Percentiles rank a stretch among this genome's conserved stretches.
These are phyloP conservation scores for Pleurotus djamor DNA, from an alignment of 768 basidiomycete genomes.

Conservation along the genomic window DNA sequence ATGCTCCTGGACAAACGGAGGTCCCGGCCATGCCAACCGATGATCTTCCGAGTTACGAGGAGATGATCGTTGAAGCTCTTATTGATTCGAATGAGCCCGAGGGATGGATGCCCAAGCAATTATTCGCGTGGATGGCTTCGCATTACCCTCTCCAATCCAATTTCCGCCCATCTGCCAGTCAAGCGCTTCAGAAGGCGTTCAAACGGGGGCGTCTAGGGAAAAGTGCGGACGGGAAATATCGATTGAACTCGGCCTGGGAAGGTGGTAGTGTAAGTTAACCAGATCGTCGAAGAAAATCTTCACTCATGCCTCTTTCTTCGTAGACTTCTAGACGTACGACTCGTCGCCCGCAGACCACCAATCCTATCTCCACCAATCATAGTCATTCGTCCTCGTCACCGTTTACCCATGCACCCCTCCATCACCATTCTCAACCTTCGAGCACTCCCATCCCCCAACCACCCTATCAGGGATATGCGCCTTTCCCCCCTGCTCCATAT, in stretches of 20 bases:
- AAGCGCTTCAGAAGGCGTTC: slow-evolving; percentile 85
- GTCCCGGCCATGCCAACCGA: slow-evolving; percentile 22
- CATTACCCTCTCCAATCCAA: slow-evolving; percentile 85
- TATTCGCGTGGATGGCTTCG: slow-evolving; percentile 83
- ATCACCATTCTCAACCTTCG: slow-evolving; percentile 30
- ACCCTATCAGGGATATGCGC: slow-evolving; percentile 9
- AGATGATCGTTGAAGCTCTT: slow-evolving; percentile 87
- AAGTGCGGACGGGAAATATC: slow-evolving; percentile 68
- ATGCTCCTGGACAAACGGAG: not conserved
- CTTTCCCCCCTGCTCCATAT: slow-evolving; percentile 13
- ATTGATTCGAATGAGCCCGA: slow-evolving; percentile 65
- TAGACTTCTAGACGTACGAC: slow-evolving; percentile 79
- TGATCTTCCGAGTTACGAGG: slow-evolving; percentile 84
- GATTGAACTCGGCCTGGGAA: slow-evolving; percentile 75
- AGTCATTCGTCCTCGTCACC: slow-evolving; percentile 32
- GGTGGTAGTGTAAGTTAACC: slow-evolving; percentile 66
- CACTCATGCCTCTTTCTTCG: not conserved
- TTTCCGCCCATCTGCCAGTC: slow-evolving; percentile 86
- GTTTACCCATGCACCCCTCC: slow-evolving; percentile 57
- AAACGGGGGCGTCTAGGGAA: slow-evolving; percentile 82
- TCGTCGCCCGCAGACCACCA: slow-evolving; percentile 70
- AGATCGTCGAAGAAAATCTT: not conserved
- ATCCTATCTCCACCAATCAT: slow-evolving; percentile 15
- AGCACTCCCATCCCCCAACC: not conserved
- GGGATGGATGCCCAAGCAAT: slow-evolving; percentile 77